phyloP scores from a whole-genome alignment of 2,329 filamentous ascomycete genomes.

The Triangularia setosa region DNA sequence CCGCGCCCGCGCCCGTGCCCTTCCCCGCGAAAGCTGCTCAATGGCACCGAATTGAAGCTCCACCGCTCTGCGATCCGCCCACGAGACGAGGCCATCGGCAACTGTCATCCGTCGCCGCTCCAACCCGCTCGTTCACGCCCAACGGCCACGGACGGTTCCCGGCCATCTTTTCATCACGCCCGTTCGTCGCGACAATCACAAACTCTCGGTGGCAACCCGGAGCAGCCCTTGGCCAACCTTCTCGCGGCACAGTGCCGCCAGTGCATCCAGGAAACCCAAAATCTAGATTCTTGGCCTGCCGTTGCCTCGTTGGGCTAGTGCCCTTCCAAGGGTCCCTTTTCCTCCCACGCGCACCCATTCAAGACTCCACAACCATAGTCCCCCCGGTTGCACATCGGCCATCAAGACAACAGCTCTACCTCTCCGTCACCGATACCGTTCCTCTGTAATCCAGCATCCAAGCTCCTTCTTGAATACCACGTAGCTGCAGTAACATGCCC shows the following conservation, averaged over 20 bases:
- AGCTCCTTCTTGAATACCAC: neutral
- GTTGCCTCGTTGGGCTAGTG: neutral
- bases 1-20: conserved; percentile 3
- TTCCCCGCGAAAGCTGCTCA: conserved; percentile 15
- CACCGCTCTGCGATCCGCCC: conserved; percentile 1
- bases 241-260: neutral
- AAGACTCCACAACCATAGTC: conserved; percentile 6
- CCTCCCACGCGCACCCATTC: neutral
- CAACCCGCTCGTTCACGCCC: neutral
- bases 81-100: conserved; percentile 20
- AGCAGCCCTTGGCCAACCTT: neutral
- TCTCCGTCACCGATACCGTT: conserved; percentile 1
- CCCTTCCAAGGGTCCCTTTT: neutral
- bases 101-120: conserved; percentile 2
- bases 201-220: neutral
- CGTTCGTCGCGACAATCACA: neutral
- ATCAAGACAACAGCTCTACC: neutral
- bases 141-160: neutral
- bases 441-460: neutral
- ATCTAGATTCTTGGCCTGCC: conserved; percentile 6
- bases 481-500: conserved; percentile 36
- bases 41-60: conserved; percentile 18
- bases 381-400: conserved; percentile 8
- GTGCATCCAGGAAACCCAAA: neutral
- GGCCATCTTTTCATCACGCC: conserved; percentile 8